Evolutionary conservation across 2,329 filamentous ascomycete genomes (phyloP), one percentile per base, ranked within the genome.

Genomic region (Colletotrichum camelliae): DNA sequence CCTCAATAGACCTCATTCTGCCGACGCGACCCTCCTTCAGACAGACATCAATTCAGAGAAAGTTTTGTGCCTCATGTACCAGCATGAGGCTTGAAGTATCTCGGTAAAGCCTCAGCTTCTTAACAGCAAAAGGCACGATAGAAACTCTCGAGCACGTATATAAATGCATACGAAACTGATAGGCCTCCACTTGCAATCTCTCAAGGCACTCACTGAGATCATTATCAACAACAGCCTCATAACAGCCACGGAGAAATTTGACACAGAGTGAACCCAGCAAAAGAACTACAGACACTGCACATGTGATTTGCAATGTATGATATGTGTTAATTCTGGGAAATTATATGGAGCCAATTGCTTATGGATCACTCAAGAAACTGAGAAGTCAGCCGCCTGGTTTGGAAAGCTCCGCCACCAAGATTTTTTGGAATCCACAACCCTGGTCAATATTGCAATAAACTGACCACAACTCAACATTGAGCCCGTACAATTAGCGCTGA

Each of bases 181-280:
- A 9, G 43, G n/a, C 24, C 24, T 24, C 24, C 43, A 12, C 21
- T 21, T 16, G 6, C 12, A n/a, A 5, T 12, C 0, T 48, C 43
- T 21, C 4, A 48, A 9, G 43, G n/a, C 43, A 21, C 43, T 48
- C 9, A 1, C 16, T n/a, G 8, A 43, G 39, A 43, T 18, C 9
- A n/a, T 9, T 7, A 2, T 48, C 9, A 48, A 2, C 43, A 48
- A 21, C 43, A n/a, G 1, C 43, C 0, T n/a, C 43, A 48, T 48
- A 1, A 21, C 0, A 9, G 21, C n/a, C 0, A 48, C 43, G 3
- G 18, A 21, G 18, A 1, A n/a, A 13, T 48, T 48, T 0, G 43
- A 2, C 18, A 10, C 43, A 12, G 10, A 21, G 21, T 4, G 0
- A 21, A 48, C n/a, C n/a, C 7, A 48, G 18, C 1, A 21, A 48